phyloP scores from a whole-genome alignment of 2,329 filamentous ascomycete genomes.

The Cladosporium sp. region DNA sequence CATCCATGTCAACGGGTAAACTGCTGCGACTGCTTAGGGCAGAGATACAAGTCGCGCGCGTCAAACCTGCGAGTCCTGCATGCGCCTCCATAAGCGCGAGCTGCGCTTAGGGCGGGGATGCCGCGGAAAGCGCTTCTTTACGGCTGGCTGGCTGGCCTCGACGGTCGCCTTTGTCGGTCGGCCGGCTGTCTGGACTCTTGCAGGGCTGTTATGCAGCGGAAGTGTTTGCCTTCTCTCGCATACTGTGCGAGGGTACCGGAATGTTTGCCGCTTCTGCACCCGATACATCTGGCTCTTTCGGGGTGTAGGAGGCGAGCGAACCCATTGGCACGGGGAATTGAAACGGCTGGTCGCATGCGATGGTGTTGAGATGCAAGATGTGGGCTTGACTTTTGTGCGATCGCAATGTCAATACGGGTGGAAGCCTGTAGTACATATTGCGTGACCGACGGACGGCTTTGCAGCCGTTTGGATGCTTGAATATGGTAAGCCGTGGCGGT shows the following conservation, averaged over 20 bases:
- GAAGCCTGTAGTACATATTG: not conserved
- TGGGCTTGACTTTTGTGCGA: not conserved
- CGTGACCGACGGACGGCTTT: not conserved
- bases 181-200: not conserved
- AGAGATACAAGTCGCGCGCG: not conserved
- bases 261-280: too few species aligned
- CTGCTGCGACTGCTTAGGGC: not conserved
- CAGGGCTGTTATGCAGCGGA: not conserved
- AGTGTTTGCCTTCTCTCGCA: not conserved
- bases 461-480: not conserved
- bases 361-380: not conserved
- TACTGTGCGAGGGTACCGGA: too few species aligned
- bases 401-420: not conserved
- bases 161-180: not conserved
- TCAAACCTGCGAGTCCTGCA: not conserved
- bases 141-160: not conserved
- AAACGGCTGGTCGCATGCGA: not conserved
- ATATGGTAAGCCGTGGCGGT: not conserved
- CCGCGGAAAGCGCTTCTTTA: not conserved
- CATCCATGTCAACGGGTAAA: constrained; percentile 2
- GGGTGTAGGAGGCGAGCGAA: not conserved
- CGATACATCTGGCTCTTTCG: not conserved
- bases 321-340: not conserved
- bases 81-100: not conserved
- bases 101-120: not conserved